Conservation (phyloP, 768 basidiomycete species). For the Omphalotus guepiniiformis region DNA sequence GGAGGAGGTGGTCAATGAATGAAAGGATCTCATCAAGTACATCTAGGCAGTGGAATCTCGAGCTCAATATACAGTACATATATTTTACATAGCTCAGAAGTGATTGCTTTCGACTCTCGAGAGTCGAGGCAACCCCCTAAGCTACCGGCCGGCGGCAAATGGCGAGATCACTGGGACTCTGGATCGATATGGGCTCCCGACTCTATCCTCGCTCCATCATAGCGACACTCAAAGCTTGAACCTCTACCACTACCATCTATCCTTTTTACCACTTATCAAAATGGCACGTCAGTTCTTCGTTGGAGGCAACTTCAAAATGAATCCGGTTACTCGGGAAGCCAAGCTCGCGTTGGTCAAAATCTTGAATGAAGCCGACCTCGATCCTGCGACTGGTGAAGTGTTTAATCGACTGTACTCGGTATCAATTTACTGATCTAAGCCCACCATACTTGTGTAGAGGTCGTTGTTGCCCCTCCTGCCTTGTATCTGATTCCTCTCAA, state of each 20-base stretch:
- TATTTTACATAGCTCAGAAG: no score
- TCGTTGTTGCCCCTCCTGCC: constrained; percentile 88
- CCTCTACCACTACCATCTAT: not conserved
- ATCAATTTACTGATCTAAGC: constrained; percentile 13
- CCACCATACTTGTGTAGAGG: constrained; percentile 50
- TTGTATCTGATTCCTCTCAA: constrained; percentile 80
- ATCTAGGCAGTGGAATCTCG: no score
- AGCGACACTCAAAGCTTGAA: no score
- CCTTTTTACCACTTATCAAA: not conserved
- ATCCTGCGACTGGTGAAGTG: constrained; percentile 62
- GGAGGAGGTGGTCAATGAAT: no score
- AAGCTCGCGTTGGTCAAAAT: constrained; percentile 61
- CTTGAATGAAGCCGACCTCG: constrained; percentile 78
- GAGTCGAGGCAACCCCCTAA: no score
- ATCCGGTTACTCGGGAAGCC: constrained; percentile 64
- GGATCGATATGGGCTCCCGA: no score
- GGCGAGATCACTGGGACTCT: no score
- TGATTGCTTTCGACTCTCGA: no score
- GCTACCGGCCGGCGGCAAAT: no score
- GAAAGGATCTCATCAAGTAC: no score
- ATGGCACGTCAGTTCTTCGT: constrained; percentile 90
- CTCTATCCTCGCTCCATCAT: no score
- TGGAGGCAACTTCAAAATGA: constrained; percentile 99
- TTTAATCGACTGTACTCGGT: constrained; percentile 9
- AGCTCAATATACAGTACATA: no score